Percentiles rank a stretch among this genome's conserved stretches.
Evolutionary conservation across 345 rosid genomes (phyloP).

Genomic region (Camelina neglecta): DNA sequence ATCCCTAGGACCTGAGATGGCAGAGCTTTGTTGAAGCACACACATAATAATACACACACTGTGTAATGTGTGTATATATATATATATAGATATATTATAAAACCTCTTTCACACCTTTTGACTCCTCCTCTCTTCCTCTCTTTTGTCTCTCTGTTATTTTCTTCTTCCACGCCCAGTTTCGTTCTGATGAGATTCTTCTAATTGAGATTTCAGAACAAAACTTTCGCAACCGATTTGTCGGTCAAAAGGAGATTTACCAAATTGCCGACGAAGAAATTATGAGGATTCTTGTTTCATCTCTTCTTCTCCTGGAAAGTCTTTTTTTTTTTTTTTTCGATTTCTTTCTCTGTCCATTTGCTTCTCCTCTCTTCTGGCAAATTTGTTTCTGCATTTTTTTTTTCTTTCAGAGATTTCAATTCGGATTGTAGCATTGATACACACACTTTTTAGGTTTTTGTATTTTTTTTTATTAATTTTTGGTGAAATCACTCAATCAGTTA

Average conservation of each 20-base stretch:
- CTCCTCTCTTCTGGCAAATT: not conserved
- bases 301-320: constrained; percentile 53
- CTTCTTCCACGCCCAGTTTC: constrained; percentile 5
- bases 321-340: not conserved
- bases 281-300: constrained; percentile 28
- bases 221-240: constrained; percentile 8
- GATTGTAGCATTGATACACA: not conserved
- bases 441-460: not conserved
- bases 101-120: constrained; percentile 26
- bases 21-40: constrained; percentile 9
- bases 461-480: not conserved
- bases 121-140: constrained; percentile 28
- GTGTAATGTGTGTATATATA: too few relatives aligned
- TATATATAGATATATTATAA: constrained; percentile 12
- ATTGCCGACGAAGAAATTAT: constrained; percentile 17
- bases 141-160: not conserved
- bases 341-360: not conserved
- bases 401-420: not conserved
- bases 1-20: not conserved
- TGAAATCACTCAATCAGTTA: too few relatives aligned
- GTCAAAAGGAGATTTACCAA: constrained; percentile 23
- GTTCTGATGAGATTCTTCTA: constrained; percentile 14
- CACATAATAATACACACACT: too few relatives aligned
- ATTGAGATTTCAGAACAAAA: not conserved
- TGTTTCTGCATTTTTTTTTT: not conserved